Percentiles rank a stretch among this genome's conserved stretches.
phyloP scores from a whole-genome alignment of 2,329 filamentous ascomycete genomes.

The Grosmannia huntii region DNA sequence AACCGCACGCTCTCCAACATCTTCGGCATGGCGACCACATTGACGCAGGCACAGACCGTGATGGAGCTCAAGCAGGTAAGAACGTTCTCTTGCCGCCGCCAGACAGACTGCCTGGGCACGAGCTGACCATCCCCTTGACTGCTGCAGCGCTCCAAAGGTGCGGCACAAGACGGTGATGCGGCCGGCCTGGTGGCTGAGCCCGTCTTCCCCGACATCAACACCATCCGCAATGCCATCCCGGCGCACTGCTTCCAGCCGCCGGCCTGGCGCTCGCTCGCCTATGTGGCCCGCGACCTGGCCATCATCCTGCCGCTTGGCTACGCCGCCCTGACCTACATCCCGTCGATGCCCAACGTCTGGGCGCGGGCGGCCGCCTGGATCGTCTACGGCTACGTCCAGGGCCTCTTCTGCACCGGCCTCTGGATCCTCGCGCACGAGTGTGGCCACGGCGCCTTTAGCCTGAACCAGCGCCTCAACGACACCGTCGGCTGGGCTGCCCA shows the following conservation, averaged over 20 bases:
- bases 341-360: slow-evolving; percentile 62
- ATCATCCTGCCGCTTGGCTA: slow-evolving; percentile 67
- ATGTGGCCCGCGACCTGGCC: slow-evolving; percentile 71
- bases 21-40: background rate
- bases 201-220: slow-evolving; percentile 57
- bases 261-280: slow-evolving; percentile 57
- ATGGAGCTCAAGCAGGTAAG: background rate
- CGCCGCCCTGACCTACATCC: slow-evolving; percentile 80
- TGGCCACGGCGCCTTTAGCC: slow-evolving; percentile 90
- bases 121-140: background rate
- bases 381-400: slow-evolving; percentile 67
- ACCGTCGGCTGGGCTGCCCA: slow-evolving; percentile 83
- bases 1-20: background rate
- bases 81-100: background rate
- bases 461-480: slow-evolving; percentile 83
- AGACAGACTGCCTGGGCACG: too few species aligned
- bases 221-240: slow-evolving; percentile 92
- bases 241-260: slow-evolving; percentile 94
- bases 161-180: background rate
- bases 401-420: slow-evolving; percentile 80
- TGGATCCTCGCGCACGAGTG: slow-evolving; percentile 98
- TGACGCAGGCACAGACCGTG: background rate
- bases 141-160: background rate
- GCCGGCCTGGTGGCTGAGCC: background rate
- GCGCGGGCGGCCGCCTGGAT: slow-evolving; percentile 52